A percentile compares a stretch with the other conserved stretches of the same genome.
Conservation (phyloP, 345 rosid genomes). For the Streptanthus diversifolius region DNA sequence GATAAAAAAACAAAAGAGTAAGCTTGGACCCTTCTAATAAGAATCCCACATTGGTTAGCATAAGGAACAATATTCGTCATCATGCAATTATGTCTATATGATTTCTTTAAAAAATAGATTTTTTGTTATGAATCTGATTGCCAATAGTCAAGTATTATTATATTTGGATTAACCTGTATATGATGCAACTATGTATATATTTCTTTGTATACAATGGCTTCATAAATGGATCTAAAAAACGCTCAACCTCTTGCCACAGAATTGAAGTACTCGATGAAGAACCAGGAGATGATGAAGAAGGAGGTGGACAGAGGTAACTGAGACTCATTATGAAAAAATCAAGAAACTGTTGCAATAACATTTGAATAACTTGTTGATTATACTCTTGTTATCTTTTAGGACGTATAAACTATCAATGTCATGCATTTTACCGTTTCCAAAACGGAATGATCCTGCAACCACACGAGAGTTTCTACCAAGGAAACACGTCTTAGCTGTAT, state of each 20-base stretch:
- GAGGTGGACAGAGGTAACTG: slow-evolving; percentile 65
- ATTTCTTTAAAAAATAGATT: neutral
- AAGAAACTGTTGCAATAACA: neutral
- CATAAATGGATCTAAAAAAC: neutral
- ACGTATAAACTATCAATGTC: slow-evolving; percentile 83
- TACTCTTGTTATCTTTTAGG: slow-evolving; percentile 38
- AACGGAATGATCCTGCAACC: slow-evolving; percentile 52
- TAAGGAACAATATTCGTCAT: neutral
- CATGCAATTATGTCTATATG: neutral
- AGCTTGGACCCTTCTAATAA: slow-evolving; percentile 28
- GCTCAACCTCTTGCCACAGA: slow-evolving; percentile 39
- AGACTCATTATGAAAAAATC: neutral
- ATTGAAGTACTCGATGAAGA: slow-evolving; percentile 95
- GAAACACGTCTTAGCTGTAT: slow-evolving; percentile 91
- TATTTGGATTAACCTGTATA: neutral
- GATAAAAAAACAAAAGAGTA: slow-evolving; percentile 92
- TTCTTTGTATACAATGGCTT: neutral
- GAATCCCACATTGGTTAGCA: neutral
- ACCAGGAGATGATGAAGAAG: slow-evolving; percentile 94
- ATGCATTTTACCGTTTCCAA: slow-evolving; percentile 80
- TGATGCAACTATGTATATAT: neutral
- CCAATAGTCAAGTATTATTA: neutral
- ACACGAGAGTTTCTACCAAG: slow-evolving; percentile 64
- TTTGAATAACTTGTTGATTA: neutral
- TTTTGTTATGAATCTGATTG: neutral